Conservation (phyloP, 2,329 filamentous ascomycete species). For the Sporothrix humicola region DNA sequence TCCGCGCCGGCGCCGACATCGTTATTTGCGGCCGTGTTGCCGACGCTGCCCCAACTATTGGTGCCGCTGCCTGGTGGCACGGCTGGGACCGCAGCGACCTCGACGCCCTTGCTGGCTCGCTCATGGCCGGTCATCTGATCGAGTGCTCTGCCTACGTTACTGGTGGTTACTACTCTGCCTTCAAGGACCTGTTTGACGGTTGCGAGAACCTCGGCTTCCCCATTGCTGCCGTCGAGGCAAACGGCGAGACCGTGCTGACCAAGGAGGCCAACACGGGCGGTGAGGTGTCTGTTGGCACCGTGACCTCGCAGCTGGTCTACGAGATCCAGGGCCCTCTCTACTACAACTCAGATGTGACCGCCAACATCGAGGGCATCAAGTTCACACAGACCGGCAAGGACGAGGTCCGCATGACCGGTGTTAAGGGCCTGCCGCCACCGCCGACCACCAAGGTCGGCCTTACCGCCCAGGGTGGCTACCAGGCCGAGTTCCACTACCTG, state of each 20-base stretch:
- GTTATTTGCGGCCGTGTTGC: conserved; percentile 49
- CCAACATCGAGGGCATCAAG: conserved; percentile 41
- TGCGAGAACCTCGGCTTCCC: conserved; percentile 54
- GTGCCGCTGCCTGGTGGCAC: conserved; percentile 56
- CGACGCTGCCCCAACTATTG: conserved; percentile 53
- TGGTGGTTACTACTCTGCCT: conserved; percentile 55
- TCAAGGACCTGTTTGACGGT: conserved; percentile 50
- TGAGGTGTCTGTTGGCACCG: conserved; percentile 36
- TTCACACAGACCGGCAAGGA: conserved; percentile 54
- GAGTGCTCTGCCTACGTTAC: conserved; percentile 54
- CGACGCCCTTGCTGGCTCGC: conserved; percentile 50
- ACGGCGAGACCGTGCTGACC: conserved; percentile 46
- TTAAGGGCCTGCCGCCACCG: conserved; percentile 45
- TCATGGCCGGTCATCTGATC: conserved; percentile 53
- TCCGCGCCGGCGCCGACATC: conserved; percentile 46
- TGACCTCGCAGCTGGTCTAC: conserved; percentile 45
- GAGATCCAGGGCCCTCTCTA: conserved; percentile 49
- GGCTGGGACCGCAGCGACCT: conserved; percentile 51
- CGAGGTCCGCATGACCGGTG: conserved; percentile 44
- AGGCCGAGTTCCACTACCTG: conserved; percentile 41
- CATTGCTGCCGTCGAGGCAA: conserved; percentile 55
- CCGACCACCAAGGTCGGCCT: conserved; percentile 43
- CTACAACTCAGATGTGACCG: conserved; percentile 45
- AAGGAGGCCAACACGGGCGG: conserved; percentile 41
- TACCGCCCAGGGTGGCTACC: conserved; percentile 39